phyloP scores from a whole-genome alignment of 257 asterid species.

The Solanum virginianum region DNA sequence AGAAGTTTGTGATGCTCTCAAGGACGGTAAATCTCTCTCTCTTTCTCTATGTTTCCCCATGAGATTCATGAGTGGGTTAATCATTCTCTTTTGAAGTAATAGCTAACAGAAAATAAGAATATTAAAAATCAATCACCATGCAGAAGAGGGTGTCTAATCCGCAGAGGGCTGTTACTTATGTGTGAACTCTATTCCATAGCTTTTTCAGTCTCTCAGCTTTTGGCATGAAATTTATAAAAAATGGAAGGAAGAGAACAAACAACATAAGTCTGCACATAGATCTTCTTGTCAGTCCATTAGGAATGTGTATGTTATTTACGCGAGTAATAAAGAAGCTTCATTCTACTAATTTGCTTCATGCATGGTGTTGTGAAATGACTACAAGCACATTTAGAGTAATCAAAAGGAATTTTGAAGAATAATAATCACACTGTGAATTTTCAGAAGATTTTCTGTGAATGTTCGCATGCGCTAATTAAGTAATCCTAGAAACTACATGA shows the following conservation, averaged over 20 bases:
- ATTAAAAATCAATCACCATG: not conserved
- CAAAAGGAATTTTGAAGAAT: not conserved
- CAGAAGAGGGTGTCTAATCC: not conserved
- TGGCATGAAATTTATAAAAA: not conserved
- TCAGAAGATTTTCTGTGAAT: not conserved
- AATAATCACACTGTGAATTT: not conserved
- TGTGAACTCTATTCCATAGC: not conserved
- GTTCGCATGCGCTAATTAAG: not conserved
- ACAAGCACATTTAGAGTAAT: not conserved
- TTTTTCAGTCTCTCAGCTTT: not conserved
- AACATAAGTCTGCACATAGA: not conserved
- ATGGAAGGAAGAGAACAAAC: not conserved
- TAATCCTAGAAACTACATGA: not conserved
- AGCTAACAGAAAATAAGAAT: not conserved
- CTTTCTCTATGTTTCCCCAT: not conserved
- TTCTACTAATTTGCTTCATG: not conserved
- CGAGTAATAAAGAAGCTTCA: not conserved
- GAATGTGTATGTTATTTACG: not conserved
- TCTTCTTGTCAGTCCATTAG: not conserved
- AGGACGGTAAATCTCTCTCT: constrained; percentile 39
- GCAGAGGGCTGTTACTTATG: not conserved
- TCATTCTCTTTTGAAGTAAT: not conserved
- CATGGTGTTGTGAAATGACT: not conserved
- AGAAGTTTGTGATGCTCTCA: constrained; percentile 77
- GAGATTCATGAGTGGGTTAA: not conserved